A percentile compares a stretch with the other conserved stretches of the same genome.
Evolutionary conservation across 129 eudicot genomes (phyloP).

Genomic region (Solidago caesia): DNA sequence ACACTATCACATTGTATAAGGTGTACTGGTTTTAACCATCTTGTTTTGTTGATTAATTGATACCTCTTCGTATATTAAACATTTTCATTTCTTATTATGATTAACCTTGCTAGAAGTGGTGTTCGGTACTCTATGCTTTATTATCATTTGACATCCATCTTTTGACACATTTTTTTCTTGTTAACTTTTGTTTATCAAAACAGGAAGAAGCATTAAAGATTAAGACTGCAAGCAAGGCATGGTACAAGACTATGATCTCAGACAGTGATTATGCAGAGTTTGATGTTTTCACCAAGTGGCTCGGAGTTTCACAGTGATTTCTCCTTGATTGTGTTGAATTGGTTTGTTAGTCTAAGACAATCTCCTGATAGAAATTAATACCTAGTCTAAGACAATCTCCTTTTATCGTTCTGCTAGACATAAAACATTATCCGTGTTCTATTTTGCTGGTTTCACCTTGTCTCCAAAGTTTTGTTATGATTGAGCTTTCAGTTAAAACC

Average conservation of each 20-base stretch:
- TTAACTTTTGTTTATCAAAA: not conserved
- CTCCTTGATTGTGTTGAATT: constrained; percentile 8
- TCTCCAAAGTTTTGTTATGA: constrained; percentile 1
- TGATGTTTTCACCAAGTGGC: constrained; percentile 68
- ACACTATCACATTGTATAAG: not conserved
- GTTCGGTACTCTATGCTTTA: too few relatives aligned
- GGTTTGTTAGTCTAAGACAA: constrained; percentile 15
- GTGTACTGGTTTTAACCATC: too few relatives aligned
- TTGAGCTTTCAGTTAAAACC: not conserved
- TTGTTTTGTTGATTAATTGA: too few relatives aligned
- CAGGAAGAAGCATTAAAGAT: constrained; percentile 64
- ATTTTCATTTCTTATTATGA: too few relatives aligned
- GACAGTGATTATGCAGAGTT: constrained; percentile 73
- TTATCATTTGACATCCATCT: not conserved
- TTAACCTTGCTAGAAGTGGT: too few relatives aligned
- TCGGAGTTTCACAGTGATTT: constrained; percentile 68
- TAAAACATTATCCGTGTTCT: not conserved
- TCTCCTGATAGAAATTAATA: too few relatives aligned
- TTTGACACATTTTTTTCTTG: not conserved
- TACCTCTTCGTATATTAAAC: too few relatives aligned
- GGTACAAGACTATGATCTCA: constrained; percentile 75
- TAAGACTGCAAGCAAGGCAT: constrained; percentile 58
- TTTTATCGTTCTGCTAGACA: not conserved
- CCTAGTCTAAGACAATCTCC: not conserved
- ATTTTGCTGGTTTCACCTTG: not conserved